Conservation (phyloP, 176 grass and related monocot species). For the Triticum monococcum region DNA sequence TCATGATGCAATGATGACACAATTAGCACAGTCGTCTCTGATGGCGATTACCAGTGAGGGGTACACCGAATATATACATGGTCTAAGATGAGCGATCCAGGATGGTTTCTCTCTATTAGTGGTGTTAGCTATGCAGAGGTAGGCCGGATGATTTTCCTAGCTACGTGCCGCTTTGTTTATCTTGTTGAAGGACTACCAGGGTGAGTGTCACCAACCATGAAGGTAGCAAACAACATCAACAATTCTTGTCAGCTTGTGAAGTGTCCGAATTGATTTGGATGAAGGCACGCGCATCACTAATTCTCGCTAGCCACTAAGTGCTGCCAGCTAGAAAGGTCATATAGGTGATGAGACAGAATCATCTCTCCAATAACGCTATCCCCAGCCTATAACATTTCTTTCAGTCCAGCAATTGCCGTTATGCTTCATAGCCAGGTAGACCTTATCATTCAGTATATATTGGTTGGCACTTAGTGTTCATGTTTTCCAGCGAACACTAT, state of each 20-base stretch:
- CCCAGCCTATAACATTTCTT: neutral
- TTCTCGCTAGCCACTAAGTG: neutral
- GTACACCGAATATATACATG: neutral
- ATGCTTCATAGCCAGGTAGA: neutral
- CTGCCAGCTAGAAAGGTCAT: conserved; percentile 13
- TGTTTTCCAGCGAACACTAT: neutral
- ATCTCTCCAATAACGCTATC: conserved; percentile 8
- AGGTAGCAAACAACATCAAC: neutral
- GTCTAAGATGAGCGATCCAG: neutral
- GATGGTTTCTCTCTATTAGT: neutral
- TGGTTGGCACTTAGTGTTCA: neutral
- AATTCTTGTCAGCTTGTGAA: neutral
- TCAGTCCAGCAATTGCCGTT: neutral
- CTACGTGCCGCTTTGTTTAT: neutral
- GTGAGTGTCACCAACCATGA: neutral
- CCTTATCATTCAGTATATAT: conserved; percentile 7
- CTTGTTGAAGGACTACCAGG: neutral
- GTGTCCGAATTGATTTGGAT: neutral
- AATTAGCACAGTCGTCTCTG: neutral
- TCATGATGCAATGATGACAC: neutral
- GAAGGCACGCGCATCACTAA: neutral
- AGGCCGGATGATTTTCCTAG: neutral
- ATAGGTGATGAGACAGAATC: conserved; percentile 22
- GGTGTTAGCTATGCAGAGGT: neutral
- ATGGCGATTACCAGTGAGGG: neutral